Base-by-base conservation (phyloP, 2,329 filamentous ascomycete genomes). In the Cladosporium austrohemisphaericum region DNA sequence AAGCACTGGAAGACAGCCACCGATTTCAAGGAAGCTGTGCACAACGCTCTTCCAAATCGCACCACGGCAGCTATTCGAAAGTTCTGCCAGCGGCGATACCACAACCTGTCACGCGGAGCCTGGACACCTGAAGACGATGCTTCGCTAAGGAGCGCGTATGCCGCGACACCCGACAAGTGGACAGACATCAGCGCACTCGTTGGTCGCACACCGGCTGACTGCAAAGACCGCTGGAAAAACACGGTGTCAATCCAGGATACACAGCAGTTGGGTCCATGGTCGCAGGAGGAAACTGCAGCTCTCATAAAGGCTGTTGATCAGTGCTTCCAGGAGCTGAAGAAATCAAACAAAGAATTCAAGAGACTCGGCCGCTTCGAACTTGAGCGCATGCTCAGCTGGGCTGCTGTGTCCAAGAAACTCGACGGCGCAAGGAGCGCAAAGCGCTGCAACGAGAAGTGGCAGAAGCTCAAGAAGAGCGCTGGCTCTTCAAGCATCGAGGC, bases 391-490 rank as follows among this genome's bases (percentile, higher is more conserved):
- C 74, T 89, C 53, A 79, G 85, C 58, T 90, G 85, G 85, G 71
- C 77, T 41, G 64, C 72, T 7, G 79, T 90, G 19, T 84, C 81
- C 56, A 69, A 79, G 52, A 74, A 74, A 47, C 83, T 90, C 78
- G 74, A 70, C 11, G 71, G 74, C 40, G 80, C 47, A 7, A 75
- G 86, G 36, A 85, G 78, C 53, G 77, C 82, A 3, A 74, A 86
- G 19, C 84, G 88, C 62, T 88, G 85, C 61, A 73, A 76, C 20
- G 74, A 74, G 20, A 89, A 90, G 61, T 89, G 84, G 82, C 79
- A 77, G 52, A 65, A 70, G 22, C 55, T 81, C 14, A 65, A 68
- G 44, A 44, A 49, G 19, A 32, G 10, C 26, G 26, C 26, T 28
- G 16, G 35, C 18, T 20, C 25, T 18, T 25, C 16, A 29, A 41